phyloP scores from a whole-genome alignment of 371 early-diverging fungal species.

The Basidiobolus meristosporus region DNA sequence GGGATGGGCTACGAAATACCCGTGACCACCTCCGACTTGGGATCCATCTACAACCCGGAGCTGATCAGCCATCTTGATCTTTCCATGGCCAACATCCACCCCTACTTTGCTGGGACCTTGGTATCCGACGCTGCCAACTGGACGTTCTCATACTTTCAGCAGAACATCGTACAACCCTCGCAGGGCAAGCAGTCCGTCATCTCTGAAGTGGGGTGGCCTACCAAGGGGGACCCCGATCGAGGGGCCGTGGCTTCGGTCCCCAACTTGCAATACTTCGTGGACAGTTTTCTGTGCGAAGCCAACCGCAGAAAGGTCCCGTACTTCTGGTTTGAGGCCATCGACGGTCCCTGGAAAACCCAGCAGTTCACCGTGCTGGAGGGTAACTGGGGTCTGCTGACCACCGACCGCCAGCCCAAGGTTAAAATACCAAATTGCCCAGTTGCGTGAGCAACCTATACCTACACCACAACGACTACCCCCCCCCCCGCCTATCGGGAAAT shows the following conservation, averaged over 20 bases:
- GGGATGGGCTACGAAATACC: constrained; percentile 18
- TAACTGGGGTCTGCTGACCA: constrained; percentile 33
- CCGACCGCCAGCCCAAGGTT: constrained; percentile 16
- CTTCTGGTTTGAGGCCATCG: constrained; percentile 40
- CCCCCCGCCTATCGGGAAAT: too few relatives aligned
- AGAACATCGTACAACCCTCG: constrained; percentile 2
- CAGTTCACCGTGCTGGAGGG: constrained; percentile 29
- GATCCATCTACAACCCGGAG: constrained; percentile 10
- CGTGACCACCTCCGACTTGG: constrained; percentile 34
- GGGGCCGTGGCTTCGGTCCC: constrained; percentile 22
- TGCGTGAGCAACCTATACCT: too few relatives aligned
- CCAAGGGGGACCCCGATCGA: constrained; percentile 3
- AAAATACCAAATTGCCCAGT: constrained; percentile 16
- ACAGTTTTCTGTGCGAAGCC: constrained; percentile 29
- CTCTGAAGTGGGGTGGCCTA: constrained; percentile 43
- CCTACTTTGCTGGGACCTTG: constrained; percentile 24
- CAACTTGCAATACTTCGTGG: constrained; percentile 23
- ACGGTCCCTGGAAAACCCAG: constrained; percentile 44
- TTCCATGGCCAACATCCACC: constrained; percentile 27
- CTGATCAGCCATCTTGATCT: constrained; percentile 25
- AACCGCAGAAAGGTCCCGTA: constrained; percentile 25
- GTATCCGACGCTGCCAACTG: constrained; percentile 22
- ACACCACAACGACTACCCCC: too few relatives aligned
- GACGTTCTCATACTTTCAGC: constrained; percentile 23
- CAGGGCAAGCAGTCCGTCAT: constrained; percentile 17